phyloP scores from a whole-genome alignment of 2,329 filamentous ascomycete species.

The Xylariomycetidae sp. region DNA sequence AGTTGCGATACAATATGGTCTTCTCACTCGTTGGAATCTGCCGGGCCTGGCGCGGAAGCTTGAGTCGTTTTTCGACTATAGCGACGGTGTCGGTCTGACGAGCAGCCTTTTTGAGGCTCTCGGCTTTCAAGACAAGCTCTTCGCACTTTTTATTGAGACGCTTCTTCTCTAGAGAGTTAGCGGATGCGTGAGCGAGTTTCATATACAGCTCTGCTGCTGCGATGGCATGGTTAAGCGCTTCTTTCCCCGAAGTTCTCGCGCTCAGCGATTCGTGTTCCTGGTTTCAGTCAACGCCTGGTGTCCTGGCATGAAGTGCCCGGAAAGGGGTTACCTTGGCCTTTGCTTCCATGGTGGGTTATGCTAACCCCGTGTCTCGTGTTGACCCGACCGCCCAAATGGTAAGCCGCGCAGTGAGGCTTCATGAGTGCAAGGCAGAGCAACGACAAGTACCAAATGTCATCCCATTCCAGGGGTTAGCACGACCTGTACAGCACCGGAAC shows the following conservation, averaged over 20 bases:
- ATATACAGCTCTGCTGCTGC: constrained; percentile 76
- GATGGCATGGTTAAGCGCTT: constrained; percentile 71
- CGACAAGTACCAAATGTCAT: too few species aligned
- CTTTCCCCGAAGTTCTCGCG: constrained; percentile 45
- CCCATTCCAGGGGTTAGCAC: too few species aligned
- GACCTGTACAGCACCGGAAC: too few species aligned
- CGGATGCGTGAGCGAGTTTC: constrained; percentile 60
- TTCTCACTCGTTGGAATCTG: constrained; percentile 64
- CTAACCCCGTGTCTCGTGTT: neutral
- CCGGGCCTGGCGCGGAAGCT: constrained; percentile 43
- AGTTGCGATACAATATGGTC: constrained; percentile 69
- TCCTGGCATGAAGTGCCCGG: neutral
- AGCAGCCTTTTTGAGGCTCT: constrained; percentile 59
- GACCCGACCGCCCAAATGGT: neutral
- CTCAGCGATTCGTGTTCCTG: constrained; percentile 45
- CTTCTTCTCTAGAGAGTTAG: constrained; percentile 55
- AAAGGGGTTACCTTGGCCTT: constrained; percentile 34
- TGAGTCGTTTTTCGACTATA: constrained; percentile 19
- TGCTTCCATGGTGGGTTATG: constrained; percentile 34
- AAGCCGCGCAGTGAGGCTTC: neutral
- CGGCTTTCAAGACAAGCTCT: constrained; percentile 64
- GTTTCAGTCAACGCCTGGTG: constrained; percentile 7
- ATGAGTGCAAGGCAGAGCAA: too few species aligned
- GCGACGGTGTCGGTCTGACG: constrained; percentile 14
- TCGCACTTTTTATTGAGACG: constrained; percentile 64